These are phyloP conservation scores for Yamadazyma ubonensis DNA, from an alignment of 805 yeast genomes.

Conservation along the genomic window DNA sequence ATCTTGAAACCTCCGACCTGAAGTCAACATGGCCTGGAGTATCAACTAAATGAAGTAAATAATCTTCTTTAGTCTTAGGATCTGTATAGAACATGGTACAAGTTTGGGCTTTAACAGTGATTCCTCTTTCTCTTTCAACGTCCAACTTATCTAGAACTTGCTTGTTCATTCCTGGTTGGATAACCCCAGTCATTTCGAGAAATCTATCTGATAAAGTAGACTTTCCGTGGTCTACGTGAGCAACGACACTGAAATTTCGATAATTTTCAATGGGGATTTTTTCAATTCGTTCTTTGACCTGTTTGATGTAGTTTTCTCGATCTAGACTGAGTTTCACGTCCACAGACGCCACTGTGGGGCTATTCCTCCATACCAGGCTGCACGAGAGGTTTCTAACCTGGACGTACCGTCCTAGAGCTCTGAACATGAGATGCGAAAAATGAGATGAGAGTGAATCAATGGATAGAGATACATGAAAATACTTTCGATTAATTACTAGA, in stretches of 20 bases:
- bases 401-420: no score
- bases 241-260: conserved; percentile 90
- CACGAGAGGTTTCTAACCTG: neutral
- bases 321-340: conserved; percentile 18
- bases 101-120: conserved; percentile 95
- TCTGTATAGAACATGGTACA: conserved; percentile 84
- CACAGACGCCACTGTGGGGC: neutral
- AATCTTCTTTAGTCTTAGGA: conserved; percentile 62
- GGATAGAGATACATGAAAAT: neutral
- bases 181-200: conserved; percentile 85
- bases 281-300: conserved; percentile 58
- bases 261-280: conserved; percentile 79
- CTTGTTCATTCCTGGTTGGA: conserved; percentile 68
- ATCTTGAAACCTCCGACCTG: conserved; percentile 87
- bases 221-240: conserved; percentile 91
- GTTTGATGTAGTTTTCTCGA: conserved; percentile 31
- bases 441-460: conserved; percentile 1
- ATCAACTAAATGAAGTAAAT: conserved; percentile 85
- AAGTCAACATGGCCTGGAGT: conserved; percentile 99
- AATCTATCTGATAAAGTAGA: conserved; percentile 88
- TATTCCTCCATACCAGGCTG: neutral
- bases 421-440: conserved; percentile 9
- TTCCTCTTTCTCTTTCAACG: conserved; percentile 94
- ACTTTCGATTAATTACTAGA: neutral
- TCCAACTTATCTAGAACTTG: conserved; percentile 90